These are phyloP conservation scores for Pleurotus giganteus DNA, from an alignment of 768 basidiomycete genomes.

Conservation along the genomic window DNA sequence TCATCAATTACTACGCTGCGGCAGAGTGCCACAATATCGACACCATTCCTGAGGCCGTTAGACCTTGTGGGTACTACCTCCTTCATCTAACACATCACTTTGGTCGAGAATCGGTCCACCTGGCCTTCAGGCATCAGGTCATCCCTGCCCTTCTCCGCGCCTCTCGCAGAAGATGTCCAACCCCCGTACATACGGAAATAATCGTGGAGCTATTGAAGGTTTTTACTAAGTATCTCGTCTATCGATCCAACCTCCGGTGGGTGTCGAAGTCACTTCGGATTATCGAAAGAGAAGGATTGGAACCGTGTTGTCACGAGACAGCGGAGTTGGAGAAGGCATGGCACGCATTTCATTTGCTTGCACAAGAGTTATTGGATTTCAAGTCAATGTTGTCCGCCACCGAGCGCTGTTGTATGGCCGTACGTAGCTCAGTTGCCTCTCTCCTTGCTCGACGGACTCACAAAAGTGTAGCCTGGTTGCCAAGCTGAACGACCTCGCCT, in stretches of 20 bases:
- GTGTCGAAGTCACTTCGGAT: neutral
- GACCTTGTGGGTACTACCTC: too few relatives aligned
- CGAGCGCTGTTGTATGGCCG: neutral
- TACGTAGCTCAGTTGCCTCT: neutral
- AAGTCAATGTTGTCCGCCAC: neutral
- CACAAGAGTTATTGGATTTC: neutral
- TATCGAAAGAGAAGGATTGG: neutral
- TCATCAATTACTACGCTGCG: too few relatives aligned
- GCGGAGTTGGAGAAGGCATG: neutral
- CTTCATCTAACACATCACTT: too few relatives aligned
- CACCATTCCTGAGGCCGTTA: too few relatives aligned
- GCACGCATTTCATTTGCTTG: neutral
- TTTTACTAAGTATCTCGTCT: neutral
- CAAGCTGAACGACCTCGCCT: neutral
- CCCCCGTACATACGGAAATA: too few relatives aligned
- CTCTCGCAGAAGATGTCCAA: too few relatives aligned
- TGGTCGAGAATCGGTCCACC: too few relatives aligned
- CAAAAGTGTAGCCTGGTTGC: neutral
- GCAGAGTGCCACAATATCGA: too few relatives aligned
- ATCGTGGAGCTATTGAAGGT: neutral
- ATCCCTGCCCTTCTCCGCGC: too few relatives aligned
- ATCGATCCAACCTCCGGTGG: neutral
- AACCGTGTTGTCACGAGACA: neutral
- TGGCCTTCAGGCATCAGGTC: too few relatives aligned
- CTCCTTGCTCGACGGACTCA: neutral